Evolutionary conservation across 192 early-diverging fungal species (phyloP).

Genomic region (Rhizophagus prolifer): DNA sequence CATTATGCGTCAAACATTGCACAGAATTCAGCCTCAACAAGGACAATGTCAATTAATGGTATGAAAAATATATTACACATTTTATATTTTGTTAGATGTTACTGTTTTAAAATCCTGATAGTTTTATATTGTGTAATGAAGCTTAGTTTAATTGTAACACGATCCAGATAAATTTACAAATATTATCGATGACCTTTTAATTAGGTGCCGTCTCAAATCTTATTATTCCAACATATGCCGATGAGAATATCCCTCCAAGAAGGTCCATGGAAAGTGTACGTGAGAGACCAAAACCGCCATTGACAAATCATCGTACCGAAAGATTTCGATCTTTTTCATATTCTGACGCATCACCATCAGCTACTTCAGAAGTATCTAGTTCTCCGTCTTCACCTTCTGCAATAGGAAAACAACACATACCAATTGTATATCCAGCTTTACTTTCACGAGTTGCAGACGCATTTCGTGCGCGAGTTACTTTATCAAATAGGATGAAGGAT

Average conservation of each 20-base stretch:
- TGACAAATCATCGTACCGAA: constrained; percentile 1
- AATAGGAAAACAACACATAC: constrained; percentile 13
- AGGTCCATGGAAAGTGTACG: constrained; percentile 37
- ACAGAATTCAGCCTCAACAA: neutral
- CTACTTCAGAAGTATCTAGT: constrained; percentile 16
- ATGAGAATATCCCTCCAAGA: neutral
- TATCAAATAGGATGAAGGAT: constrained; percentile 70
- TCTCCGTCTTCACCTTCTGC: constrained; percentile 15
- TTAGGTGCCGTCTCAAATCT: constrained; percentile 22
- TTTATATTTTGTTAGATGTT: neutral
- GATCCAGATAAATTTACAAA: constrained; percentile 12
- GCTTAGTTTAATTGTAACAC: constrained; percentile 4
- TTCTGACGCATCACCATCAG: constrained; percentile 27
- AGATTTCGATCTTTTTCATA: constrained; percentile 31
- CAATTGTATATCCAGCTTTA: constrained; percentile 73
- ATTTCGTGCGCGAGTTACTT: constrained; percentile 58
- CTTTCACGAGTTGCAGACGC: constrained; percentile 67
- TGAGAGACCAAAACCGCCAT: constrained; percentile 26
- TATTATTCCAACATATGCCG: constrained; percentile 3
- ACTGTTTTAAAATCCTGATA: neutral
- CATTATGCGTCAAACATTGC: neutral
- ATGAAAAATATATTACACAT: neutral
- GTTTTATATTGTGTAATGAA: neutral
- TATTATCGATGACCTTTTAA: constrained; percentile 19
- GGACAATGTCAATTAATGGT: neutral